Conservation (phyloP, 768 basidiomycete genomes). For the Trametes elegans region DNA sequence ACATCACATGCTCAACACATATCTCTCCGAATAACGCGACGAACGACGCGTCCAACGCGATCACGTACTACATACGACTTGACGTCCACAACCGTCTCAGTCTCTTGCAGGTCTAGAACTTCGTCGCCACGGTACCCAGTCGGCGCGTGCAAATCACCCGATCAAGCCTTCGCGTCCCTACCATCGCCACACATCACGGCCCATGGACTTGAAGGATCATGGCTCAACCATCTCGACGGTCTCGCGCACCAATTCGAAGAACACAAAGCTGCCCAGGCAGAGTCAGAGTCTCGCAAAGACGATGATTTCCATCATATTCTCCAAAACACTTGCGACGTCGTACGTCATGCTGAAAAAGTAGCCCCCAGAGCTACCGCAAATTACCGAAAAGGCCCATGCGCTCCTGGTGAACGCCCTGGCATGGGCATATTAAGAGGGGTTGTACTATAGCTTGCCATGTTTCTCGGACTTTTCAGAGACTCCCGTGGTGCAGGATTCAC, state of each 20-base stretch:
- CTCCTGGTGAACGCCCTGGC: neutral
- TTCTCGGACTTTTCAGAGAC: neutral
- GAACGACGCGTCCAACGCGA: no score
- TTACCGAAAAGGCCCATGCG: slow-evolving; percentile 6
- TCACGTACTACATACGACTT: no score
- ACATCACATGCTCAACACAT: no score
- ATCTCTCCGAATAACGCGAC: no score
- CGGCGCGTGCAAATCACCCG: no score
- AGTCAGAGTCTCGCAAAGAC: neutral
- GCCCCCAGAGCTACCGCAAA: neutral
- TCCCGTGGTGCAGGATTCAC: neutral
- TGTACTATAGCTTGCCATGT: neutral
- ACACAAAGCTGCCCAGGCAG: neutral
- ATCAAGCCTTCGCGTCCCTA: neutral
- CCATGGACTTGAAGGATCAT: neutral
- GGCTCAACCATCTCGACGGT: slow-evolving; percentile 2
- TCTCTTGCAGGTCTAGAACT: no score
- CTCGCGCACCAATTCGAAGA: neutral
- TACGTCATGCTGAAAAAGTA: slow-evolving; percentile 7
- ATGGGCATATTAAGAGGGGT: neutral
- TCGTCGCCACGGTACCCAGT: no score
- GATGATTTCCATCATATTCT: neutral
- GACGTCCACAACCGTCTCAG: no score
- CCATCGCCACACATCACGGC: neutral
- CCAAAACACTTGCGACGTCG: slow-evolving; percentile 7